Evolutionary conservation across 306 rosid genomes (phyloP), one percentile per base, ranked within the genome.

Genomic region (Dryas alaskensis): DNA sequence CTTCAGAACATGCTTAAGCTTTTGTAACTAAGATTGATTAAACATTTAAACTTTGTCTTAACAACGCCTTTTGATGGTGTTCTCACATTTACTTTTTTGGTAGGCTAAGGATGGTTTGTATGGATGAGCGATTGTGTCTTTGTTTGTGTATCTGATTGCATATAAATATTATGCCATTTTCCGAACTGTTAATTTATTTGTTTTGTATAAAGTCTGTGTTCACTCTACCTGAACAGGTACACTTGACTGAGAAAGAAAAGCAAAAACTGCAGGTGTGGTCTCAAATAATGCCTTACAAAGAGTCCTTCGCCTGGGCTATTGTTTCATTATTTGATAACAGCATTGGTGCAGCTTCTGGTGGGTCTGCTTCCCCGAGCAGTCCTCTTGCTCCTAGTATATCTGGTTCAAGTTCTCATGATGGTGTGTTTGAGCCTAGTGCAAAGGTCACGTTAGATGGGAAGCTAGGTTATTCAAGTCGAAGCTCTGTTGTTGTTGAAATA

Each of bases 251-350:
- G 86, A 89, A 96, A 87, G 99, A 94, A 76, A 94, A 81, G 90
- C 99, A 94, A 79, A 94, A 94, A 79, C 87, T 94, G 87, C 97
- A 92, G 96, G 96, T 94, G 90, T 94, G 99, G 99, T 92, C 99
- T 87, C 92, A 92, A 81, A 81, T 94, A 88, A 92, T 94, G 99
- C 99, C 99, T 79, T 92, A 85, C 93, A 88, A 86, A 92, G 99
- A 94, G 87, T 88, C 97, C 85, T 94, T 94, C 45, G 86, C 97
- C 70, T 94, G 99, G 99, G 87, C 99, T 73, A 78, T 94, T 47
- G 99, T 94, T 81, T 88, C 99, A 47, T 79, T 94, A 85, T 94
- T 94, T 90, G 99, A 94, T 82, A 86, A 92, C 89, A 92, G 89
- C 89, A 75, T 85, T 79, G 92, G 95, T 81, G 92, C 96, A 84